These are phyloP conservation scores for Gymnopus androsaceus DNA, from an alignment of 1,284 basidiomycete species.

Conservation along the genomic window DNA sequence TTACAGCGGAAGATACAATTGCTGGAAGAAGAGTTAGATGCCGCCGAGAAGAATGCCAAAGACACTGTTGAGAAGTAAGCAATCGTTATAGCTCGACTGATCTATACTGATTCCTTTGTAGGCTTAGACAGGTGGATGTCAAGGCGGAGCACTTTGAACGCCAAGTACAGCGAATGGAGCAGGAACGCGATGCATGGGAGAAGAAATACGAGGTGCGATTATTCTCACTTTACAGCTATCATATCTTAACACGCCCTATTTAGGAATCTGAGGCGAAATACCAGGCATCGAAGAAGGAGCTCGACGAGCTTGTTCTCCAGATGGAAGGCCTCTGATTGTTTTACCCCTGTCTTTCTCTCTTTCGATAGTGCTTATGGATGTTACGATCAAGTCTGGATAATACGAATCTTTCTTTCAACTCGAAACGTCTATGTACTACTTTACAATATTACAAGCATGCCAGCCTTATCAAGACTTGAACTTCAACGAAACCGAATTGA, in stretches of 20 bases:
- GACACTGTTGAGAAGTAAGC: constrained; percentile 96
- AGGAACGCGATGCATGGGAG: constrained; percentile 94
- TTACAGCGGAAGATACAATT: constrained; percentile 87
- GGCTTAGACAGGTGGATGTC: constrained; percentile 95
- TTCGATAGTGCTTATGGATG: constrained; percentile 11
- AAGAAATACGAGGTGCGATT: constrained; percentile 89
- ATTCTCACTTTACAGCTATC: constrained; percentile 11
- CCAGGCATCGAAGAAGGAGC: constrained; percentile 76
- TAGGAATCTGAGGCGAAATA: constrained; percentile 80
- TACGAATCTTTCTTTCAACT: neutral
- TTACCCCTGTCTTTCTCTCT: constrained; percentile 17
- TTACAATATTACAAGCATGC: no score
- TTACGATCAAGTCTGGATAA: constrained; percentile 12
- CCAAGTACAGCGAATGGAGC: constrained; percentile 84
- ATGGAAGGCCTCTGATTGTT: constrained; percentile 83
- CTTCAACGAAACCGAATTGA: constrained; percentile 86
- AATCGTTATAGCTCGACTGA: constrained; percentile 14
- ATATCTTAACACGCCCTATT: constrained; percentile 7
- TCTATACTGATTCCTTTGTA: constrained; percentile 36
- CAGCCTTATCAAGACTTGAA: constrained; percentile 65
- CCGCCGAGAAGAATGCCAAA: constrained; percentile 95
- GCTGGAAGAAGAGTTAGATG: constrained; percentile 94
- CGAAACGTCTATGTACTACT: neutral
- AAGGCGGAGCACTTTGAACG: constrained; percentile 99
- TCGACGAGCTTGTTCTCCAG: constrained; percentile 83